Evolutionary conservation across 305 asterid genomes (phyloP), one percentile per base, ranked within the genome.

Genomic region (Vinca major): DNA sequence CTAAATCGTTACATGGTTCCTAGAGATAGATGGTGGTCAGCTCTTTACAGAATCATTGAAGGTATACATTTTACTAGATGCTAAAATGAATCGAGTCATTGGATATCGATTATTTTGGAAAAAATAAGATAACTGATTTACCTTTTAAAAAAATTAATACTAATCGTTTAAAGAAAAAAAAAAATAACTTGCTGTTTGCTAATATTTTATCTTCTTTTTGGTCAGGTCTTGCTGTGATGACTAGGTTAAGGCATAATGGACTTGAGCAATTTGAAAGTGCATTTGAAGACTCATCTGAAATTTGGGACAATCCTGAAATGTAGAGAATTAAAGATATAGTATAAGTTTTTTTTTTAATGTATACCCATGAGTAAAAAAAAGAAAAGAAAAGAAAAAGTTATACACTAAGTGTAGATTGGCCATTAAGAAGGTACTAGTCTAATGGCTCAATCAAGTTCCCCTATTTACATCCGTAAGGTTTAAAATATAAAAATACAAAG

Each of bases 221-320:
- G 45, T 43, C 44, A 86, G 95, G 95, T 71, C 84, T 86, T 39
- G 89, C 88, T 37, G 86, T 86, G 77, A 83, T 83, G 83, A 85
- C 83, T 81, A 83, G 81, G 40, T 74, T 82, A 78, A 81, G 79
- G 58, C 75, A 78, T 68, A 80, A 79, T 37, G 86, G 79, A 55
- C 65, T 68, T 68, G 76, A 71, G 48, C 79, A 63, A 67, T 75
- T 76, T 4, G 81, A 66, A 67, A 70, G 67, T 70, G 74, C 78
- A 8, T 47, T 20, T 36, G 86, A 75, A 74, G 80, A 75, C 53
- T 60, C 67, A 37, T 12, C 79, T 17, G 85, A 77, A 71, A 67
- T 33, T 56, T 82, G 82, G 88, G 51, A 70, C 43, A 60, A 60
- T n/a, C 12, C 64, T 37, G 47, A 37, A 37, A 60, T 39, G 26